These are phyloP conservation scores for Phycomyces nitens DNA, from an alignment of 192 early-diverging fungal species.

Conservation along the genomic window DNA sequence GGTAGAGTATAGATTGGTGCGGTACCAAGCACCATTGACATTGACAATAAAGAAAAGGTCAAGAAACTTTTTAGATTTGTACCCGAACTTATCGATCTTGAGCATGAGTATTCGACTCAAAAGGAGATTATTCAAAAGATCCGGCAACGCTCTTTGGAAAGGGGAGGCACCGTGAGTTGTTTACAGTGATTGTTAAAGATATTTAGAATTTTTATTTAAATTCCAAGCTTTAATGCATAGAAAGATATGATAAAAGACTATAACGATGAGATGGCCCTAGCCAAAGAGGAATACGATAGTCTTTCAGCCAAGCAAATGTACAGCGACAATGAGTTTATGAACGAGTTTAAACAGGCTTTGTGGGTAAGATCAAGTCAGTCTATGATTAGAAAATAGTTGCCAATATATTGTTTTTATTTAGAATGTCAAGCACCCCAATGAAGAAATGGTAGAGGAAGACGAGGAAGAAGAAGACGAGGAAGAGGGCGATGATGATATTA, in stretches of 20 bases:
- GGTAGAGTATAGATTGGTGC: too few species aligned
- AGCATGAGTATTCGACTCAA: background rate
- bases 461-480: background rate
- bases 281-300: background rate
- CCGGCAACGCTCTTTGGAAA: background rate
- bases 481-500: constrained; percentile 26
- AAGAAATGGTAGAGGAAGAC: constrained; percentile 19
- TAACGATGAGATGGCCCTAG: background rate
- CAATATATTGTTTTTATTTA: constrained; percentile 8
- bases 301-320: constrained; percentile 13
- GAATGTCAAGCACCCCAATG: constrained; percentile 32
- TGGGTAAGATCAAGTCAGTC: constrained; percentile 17
- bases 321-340: constrained; percentile 13
- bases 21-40: background rate
- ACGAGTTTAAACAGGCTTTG: constrained; percentile 26
- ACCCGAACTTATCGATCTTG: background rate
- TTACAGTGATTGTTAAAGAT: too few species aligned
- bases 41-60: too few species aligned
- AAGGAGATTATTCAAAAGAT: background rate
- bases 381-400: background rate
- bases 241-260: constrained; percentile 19
- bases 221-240: too few species aligned
- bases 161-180: background rate
- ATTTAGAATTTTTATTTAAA: too few species aligned
- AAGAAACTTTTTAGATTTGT: too few species aligned